phyloP scores from a whole-genome alignment of 2,329 filamentous ascomycete species.

The Drechmeria coniospora region DNA sequence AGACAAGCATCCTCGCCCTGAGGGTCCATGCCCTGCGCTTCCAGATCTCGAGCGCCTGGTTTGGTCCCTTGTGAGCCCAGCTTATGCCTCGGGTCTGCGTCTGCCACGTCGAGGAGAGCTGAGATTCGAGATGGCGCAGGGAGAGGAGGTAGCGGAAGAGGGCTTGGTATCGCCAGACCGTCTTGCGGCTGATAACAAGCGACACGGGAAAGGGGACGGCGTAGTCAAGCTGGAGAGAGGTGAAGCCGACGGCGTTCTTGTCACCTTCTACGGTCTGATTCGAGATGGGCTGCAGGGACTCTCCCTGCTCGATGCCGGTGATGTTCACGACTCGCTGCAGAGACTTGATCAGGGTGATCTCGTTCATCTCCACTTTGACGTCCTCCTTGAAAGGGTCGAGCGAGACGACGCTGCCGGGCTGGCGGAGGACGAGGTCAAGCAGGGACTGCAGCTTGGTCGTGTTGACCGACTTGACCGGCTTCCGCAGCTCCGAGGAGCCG shows the following conservation, averaged over 20 bases:
- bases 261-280: slow-evolving; percentile 58
- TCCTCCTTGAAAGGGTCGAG: slow-evolving; percentile 97
- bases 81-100: slow-evolving; percentile 67
- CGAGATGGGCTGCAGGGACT: slow-evolving; percentile 59
- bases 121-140: slow-evolving; percentile 73
- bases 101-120: slow-evolving; percentile 78
- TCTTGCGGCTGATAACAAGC: slow-evolving; percentile 89
- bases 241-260: slow-evolving; percentile 79
- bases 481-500: slow-evolving; percentile 74
- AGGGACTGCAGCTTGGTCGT: slow-evolving; percentile 86
- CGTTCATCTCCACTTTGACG: slow-evolving; percentile 94
- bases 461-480: slow-evolving; percentile 78
- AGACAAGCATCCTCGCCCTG: slow-evolving; percentile 86
- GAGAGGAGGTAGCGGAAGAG: slow-evolving; percentile 90
- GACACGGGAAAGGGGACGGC: slow-evolving; percentile 88
- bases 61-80: slow-evolving; percentile 70
- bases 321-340: slow-evolving; percentile 94
- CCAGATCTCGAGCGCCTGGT: slow-evolving; percentile 68
- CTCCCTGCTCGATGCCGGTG: slow-evolving; percentile 83
- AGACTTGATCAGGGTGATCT: slow-evolving; percentile 81
- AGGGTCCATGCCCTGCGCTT: slow-evolving; percentile 87
- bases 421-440: slow-evolving; percentile 89
- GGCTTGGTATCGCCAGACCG: slow-evolving; percentile 89
- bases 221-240: slow-evolving; percentile 88
- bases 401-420: slow-evolving; percentile 85